A percentile compares a stretch with the other conserved stretches of the same genome.
phyloP scores from a whole-genome alignment of 2,329 filamentous ascomycete genomes.

The Aspergillus bombycis region DNA sequence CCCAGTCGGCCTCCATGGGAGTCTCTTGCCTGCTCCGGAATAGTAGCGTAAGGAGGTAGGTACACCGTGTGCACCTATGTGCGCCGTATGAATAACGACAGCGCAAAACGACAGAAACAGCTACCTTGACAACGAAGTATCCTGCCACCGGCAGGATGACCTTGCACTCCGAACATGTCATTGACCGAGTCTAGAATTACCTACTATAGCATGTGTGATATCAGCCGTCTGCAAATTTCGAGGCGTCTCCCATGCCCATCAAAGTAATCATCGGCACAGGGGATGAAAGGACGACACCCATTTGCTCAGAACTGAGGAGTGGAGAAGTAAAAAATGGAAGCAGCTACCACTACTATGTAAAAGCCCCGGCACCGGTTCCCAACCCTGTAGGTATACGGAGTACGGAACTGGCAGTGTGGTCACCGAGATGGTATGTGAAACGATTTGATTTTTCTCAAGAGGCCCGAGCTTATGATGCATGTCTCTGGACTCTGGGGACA shows the following conservation, averaged over 20 bases:
- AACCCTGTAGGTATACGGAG: background rate
- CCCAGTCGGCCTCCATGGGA: background rate
- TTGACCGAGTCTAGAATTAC: background rate
- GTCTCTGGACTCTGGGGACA: background rate
- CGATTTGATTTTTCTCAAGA: background rate
- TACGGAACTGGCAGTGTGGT: background rate
- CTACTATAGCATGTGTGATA: slow-evolving; percentile 3
- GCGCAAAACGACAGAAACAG: background rate
- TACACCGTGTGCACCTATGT: background rate
- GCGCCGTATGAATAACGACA: background rate
- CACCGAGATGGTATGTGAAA: slow-evolving; percentile 1
- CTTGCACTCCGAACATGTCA: background rate
- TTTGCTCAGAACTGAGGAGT: background rate
- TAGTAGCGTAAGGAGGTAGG: background rate
- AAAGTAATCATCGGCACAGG: background rate
- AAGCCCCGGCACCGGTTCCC: background rate
- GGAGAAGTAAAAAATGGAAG: background rate
- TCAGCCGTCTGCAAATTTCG: background rate
- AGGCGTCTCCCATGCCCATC: background rate
- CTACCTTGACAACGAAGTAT: background rate
- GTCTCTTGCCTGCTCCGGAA: background rate
- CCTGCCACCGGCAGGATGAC: background rate
- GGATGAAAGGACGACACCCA: background rate
- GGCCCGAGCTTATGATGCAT: background rate
- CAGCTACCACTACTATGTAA: background rate